phyloP scores from a whole-genome alignment of 371 early-diverging fungal species.

The Mortierella polycephala region DNA sequence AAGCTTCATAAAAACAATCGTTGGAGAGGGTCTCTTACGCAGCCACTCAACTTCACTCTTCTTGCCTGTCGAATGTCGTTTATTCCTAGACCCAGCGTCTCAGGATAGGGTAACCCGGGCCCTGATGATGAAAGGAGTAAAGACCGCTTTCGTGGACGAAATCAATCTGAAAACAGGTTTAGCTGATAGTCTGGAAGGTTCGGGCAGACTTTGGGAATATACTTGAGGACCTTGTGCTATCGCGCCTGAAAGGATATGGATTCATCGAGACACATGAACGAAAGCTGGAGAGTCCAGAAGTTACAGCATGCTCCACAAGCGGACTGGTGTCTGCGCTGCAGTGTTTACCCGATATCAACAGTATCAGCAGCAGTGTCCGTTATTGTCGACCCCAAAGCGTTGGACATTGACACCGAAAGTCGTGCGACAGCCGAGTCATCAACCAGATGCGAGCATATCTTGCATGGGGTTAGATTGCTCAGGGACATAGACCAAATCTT shows the following conservation, averaged over 20 bases:
- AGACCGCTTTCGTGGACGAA: background rate
- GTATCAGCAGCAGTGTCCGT: too few relatives aligned
- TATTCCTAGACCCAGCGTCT: conserved; percentile 1
- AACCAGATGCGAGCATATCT: too few relatives aligned
- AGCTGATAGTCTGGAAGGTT: background rate
- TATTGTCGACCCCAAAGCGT: background rate
- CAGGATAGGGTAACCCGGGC: conserved; percentile 1
- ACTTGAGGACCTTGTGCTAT: conserved; percentile 2
- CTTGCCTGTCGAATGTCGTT: background rate
- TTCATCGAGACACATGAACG: background rate
- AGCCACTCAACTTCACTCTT: conserved; percentile 4
- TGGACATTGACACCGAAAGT: conserved; percentile 3
- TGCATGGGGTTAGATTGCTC: too few relatives aligned
- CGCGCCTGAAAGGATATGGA: too few relatives aligned
- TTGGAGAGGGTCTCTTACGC: background rate
- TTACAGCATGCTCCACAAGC: background rate
- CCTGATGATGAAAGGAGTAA: background rate
- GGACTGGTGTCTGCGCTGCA: too few relatives aligned
- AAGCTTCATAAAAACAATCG: too few relatives aligned
- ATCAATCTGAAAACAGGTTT: background rate
- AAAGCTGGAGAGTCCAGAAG: conserved; percentile 5
- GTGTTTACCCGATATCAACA: too few relatives aligned
- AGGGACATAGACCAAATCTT: too few relatives aligned
- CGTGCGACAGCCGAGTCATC: background rate
- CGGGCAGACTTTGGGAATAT: conserved; percentile 5